Evolutionary conservation across 2,329 filamentous ascomycete genomes (phyloP), one percentile per base, ranked within the genome.

Genomic region (Hymenoscyphus fructigenus): DNA sequence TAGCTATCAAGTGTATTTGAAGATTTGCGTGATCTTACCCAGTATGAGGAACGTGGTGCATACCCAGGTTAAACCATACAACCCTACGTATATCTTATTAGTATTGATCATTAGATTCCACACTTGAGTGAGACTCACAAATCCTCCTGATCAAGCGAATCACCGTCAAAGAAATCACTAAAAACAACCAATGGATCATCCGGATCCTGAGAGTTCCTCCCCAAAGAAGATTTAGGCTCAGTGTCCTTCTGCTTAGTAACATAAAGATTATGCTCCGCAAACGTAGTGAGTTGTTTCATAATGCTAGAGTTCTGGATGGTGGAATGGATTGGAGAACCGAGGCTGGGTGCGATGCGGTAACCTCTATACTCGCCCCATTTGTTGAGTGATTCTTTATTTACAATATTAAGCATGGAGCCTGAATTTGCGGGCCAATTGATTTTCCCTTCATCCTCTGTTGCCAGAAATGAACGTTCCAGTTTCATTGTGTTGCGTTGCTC

Each of bases 31-130:
- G 5, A 15, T 20, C 41, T 47, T 23, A 47, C 23, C 79, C 79
- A 1, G 83, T 81, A 69, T 84, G 80, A 10, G 84, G 82, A n/a
- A 85, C 74, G 70, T 87, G 84, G 69, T 87, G 83, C 81, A 84
- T 86, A 17, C 84, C 84, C 7, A 84, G 70, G 64, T 83, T 86
- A 65, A 86, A 78, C 79, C 81, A 86, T 14, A 85, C 61, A 2
- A 85, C 83, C 17, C 41, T 47, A 20, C n/a, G n/a, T n/a, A n/a
- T n/a, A n/a, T n/a, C n/a, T n/a, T n/a, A n/a, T n/a, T n/a, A n/a
- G n/a, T n/a, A n/a, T n/a, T n/a, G n/a, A n/a, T n/a, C n/a, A n/a
- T n/a, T n/a, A n/a, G n/a, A n/a, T n/a, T n/a, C n/a, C n/a, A n/a
- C n/a, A n/a, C n/a, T n/a, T n/a, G n/a, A n/a, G n/a, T n/a, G n/a